Base-by-base conservation (phyloP, 2,329 filamentous ascomycete species). In the Zasmidium cellare region DNA sequence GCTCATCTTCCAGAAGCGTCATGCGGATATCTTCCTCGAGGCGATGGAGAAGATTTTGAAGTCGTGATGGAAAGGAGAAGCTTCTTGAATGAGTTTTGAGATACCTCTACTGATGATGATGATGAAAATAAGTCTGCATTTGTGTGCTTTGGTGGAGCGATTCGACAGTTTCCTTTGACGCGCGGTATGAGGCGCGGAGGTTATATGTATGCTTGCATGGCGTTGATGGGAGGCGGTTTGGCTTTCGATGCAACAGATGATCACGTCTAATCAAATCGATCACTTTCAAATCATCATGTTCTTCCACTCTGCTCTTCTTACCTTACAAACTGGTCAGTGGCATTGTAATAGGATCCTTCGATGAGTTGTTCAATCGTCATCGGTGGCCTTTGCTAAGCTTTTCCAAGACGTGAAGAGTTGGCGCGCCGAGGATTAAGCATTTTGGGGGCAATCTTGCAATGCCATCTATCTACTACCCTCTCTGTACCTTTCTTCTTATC, bases 1-100 rank as follows among this genome's bases (percentile, higher is more conserved):
- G 92, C 78, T 97, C 67, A 87, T 92, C 70, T 94, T 97, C 81
- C 89, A 96, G 84, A 85, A 91, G 82, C 85, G 89, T 73, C 93
- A 97, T 76, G 92, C 89, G 20, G 90, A 96, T 77, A 86, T 96
- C 59, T 79, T 97, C 67, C 75, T 96, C 50, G 91, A 71, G 38
- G 66, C 59, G 28, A 55, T 73, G 46, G 69, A 73, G 65, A 72
- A 70, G 66, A 62, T 74, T 41, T 59, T 72, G 52, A 62, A 65
- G 59, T 68, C 68, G 46, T 72, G 51, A 65, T 44, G 50, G 20
- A 31, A 9, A 35, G 14, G 24, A 31, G n/a, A n/a, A n/a, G n/a
- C n/a, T n/a, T n/a, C 14, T 14, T 31, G 28, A 9, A 14, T 41
- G 35, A 41, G 35, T 5, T 14, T 18, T 41, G 35, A 28, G 5